Evolutionary conservation across 306 rosid species (phyloP), one percentile per base, ranked within the genome.

Genomic region (Cucurbita maxima): DNA sequence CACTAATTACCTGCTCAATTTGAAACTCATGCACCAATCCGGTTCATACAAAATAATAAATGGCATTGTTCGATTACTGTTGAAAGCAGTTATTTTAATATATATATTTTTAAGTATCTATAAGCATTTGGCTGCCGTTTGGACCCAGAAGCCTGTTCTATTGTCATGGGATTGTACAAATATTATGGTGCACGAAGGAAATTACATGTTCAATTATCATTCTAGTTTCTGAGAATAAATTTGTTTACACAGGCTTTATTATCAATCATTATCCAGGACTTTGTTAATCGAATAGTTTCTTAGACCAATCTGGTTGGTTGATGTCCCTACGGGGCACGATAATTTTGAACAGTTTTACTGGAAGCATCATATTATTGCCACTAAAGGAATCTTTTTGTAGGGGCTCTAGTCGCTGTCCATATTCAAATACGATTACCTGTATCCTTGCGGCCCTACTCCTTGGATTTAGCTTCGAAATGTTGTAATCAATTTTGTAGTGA

Each of bases 401-500:
- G 36, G 71, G 15, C 34, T 41, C 19, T 45, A 20, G 56, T 22
- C 12, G 56, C 55, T 45, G 73, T 44, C 18, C 19, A 44, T 45
- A 22, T 67, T 68, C 55, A 68, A 45, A 3, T 18, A 8, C 12
- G 37, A 11, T 45, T 45, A 56, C 41, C 41, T 22, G 56, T 25
- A 45, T 13, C 40, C 41, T 44, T 47, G 56, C 22, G 40, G 41
- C 55, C 19, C 40, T 6, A 12, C 38, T 20, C 41, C 10, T 16
- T 41, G 41, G 73, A 45, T 20, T 68, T 47, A 68, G n/a, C 51
- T 10, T 41, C 34, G 9, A 63, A 41, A 63, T 20, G 3, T 22
- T 68, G 38, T 68, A 63, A 47, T 47, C 73, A 68, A 45, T 68
- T 68, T 68, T 68, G 73, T 68, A 16, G 71, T 20, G 20, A 22